Evolutionary conservation across 73 alveolate genomes (phyloP).

Genomic region (Blepharisma stoltei): DNA sequence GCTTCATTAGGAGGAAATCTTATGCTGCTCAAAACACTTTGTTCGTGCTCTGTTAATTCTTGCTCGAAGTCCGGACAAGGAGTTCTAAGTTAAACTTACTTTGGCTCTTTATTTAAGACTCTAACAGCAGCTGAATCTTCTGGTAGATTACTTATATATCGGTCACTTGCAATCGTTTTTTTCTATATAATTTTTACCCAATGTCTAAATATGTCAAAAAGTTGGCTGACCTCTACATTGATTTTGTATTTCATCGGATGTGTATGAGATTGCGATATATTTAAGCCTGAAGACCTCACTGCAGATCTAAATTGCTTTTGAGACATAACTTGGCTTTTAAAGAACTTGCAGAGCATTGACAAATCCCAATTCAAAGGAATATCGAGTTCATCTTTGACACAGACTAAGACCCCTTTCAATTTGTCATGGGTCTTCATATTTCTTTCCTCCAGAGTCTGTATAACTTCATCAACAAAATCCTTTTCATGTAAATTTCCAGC

Average conservation of each 20-base stretch:
- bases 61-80: background rate
- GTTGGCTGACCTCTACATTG: slow-evolving; percentile 62
- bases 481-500: slow-evolving; percentile 64
- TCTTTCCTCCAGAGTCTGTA: slow-evolving; percentile 32
- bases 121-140: slow-evolving; percentile 19
- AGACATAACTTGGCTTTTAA: slow-evolving; percentile 58
- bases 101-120: background rate
- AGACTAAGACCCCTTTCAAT: slow-evolving; percentile 60
- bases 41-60: slow-evolving; percentile 8
- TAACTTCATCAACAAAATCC: slow-evolving; percentile 62
- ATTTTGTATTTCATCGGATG: slow-evolving; percentile 75
- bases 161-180: background rate
- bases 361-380: slow-evolving; percentile 56
- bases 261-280: slow-evolving; percentile 70
- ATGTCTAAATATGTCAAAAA: slow-evolving; percentile 77
- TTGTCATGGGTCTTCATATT: slow-evolving; percentile 69
- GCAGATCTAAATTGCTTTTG: slow-evolving; percentile 63
- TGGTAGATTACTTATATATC: background rate
- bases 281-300: slow-evolving; percentile 62
- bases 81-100: background rate
- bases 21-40: background rate
- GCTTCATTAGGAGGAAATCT: slow-evolving; percentile 17
- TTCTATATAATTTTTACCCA: slow-evolving; percentile 31
- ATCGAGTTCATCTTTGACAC: slow-evolving; percentile 71
- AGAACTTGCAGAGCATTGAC: slow-evolving; percentile 51